A percentile compares a stretch with the other conserved stretches of the same genome.
phyloP scores from a whole-genome alignment of 352 stramenopile species.

The Discostella stelligera region DNA sequence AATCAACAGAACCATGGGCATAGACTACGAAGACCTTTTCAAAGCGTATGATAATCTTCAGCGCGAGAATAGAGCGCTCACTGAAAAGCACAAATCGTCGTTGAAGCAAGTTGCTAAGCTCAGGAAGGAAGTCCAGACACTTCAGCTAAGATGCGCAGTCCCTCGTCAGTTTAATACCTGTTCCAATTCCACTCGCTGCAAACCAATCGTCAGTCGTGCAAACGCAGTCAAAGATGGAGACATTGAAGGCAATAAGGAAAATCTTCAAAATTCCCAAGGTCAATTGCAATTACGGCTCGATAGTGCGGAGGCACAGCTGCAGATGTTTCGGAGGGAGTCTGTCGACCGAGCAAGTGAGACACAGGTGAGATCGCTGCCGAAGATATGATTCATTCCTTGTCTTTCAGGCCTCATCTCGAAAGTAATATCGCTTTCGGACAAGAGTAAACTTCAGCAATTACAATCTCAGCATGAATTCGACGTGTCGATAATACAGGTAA shows the following conservation, averaged over 20 bases:
- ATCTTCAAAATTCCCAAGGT: slow-evolving; percentile 14
- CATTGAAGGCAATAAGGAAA: slow-evolving; percentile 16
- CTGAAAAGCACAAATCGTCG: slow-evolving; percentile 34
- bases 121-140: slow-evolving; percentile 30
- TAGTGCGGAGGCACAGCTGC: slow-evolving; percentile 33
- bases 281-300: slow-evolving; percentile 25
- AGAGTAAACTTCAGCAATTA: slow-evolving; percentile 31
- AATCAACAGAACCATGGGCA: no score
- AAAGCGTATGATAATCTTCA: slow-evolving; percentile 23
- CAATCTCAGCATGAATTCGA: slow-evolving; percentile 27
- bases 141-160: slow-evolving; percentile 22
- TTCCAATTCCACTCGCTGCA: no score
- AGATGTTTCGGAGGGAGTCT: slow-evolving; percentile 6
- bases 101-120: slow-evolving; percentile 29
- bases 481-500: slow-evolving; percentile 21
- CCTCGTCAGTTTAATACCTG: slow-evolving; percentile 1
- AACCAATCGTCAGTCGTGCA: no score
- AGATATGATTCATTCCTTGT: background rate
- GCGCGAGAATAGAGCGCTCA: slow-evolving; percentile 10
- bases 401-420: background rate
- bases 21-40: slow-evolving; percentile 43
- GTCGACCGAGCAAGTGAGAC: background rate
- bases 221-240: slow-evolving; percentile 1
- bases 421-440: background rate
- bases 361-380: no score